Base-by-base conservation (phyloP, 192 early-diverging fungal genomes). In the Umbelopsis isabellina region DNA sequence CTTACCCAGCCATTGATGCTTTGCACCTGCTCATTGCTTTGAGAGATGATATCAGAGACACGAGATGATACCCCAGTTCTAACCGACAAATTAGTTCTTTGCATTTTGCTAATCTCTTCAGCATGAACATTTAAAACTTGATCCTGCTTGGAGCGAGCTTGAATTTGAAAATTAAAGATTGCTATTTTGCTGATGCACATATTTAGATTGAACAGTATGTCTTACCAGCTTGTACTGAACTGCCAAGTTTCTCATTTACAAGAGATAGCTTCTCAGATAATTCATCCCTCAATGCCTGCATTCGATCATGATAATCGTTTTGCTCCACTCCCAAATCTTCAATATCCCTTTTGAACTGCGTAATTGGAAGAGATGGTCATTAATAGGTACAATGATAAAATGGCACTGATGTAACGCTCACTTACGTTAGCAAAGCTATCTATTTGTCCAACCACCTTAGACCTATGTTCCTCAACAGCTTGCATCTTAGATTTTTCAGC, bases 81-180 rank as follows among this genome's bases (percentile, higher is more conserved):
- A 61, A 61, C 30, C 0, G 55, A 35, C 2, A 30, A 27, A 35
- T 30, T 61, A 2, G 30, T 61, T 30, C 37, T 61, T 35, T 61
- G 55, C 18, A 61, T 61, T 18, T 61, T 61, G 55, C 13, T 61
- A 13, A 61, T 61, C 37, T 61, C 55, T 16, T 15, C 21, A n/a
- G 27, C 13, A n/a, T 61, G 55, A 1, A 61, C 4, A 1, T 27
- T 25, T 16, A 61, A 0, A 30, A n/a, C 30, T 33, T 61, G 7
- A 27, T 15, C 55, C 30, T 61, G 55, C 33, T 61, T 61, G 2
- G 55, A 61, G 23, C 55, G 55, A 18, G 55, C 55, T 61, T 1
- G 12, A 21, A 3, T 20, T 6, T 0, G 15, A 49, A 49, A 49
- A 3, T 21, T 16, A 41, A 5, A 41, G 48, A 1, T 49, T 20